Evolutionary conservation across 1,284 basidiomycete species (phyloP).

Genomic region (Leccinum insolens): DNA sequence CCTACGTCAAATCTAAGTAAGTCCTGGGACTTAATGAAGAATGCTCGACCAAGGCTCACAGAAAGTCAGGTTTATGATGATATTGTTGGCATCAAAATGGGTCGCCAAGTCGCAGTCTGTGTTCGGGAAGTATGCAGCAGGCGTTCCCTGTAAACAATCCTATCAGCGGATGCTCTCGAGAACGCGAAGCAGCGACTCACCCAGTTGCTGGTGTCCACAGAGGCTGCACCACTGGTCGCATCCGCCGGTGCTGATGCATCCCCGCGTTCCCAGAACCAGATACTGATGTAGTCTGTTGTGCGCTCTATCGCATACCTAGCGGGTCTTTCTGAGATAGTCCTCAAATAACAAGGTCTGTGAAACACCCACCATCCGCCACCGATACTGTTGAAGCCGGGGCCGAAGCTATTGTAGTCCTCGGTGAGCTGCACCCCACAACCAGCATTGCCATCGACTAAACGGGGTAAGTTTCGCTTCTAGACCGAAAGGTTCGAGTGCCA

Average conservation of each 20-base stretch:
- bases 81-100: conserved; percentile 42
- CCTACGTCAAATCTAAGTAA: conserved; percentile 26
- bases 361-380: conserved; percentile 42
- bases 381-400: conserved; percentile 43
- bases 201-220: conserved; percentile 37
- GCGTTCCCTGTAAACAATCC: conserved; percentile 36
- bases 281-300: conserved; percentile 34
- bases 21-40: not conserved
- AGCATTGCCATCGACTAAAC: conserved; percentile 39
- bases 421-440: conserved; percentile 49
- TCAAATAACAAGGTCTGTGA: not conserved
- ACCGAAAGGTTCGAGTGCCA: not conserved
- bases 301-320: conserved; percentile 44
- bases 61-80: conserved; percentile 45
- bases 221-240: conserved; percentile 25
- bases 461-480: conserved; percentile 4
- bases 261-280: conserved; percentile 46
- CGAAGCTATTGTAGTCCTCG: conserved; percentile 39
- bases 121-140: conserved; percentile 42
- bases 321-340: not conserved
- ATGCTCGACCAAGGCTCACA: conserved; percentile 27
- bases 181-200: conserved; percentile 21
- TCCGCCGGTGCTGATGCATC: conserved; percentile 34
- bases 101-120: conserved; percentile 38
- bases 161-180: conserved; percentile 14